A percentile compares a stretch with the other conserved stretches of the same genome.
Conservation (phyloP, 2,329 filamentous ascomycete species). For the Hymenoscyphus albidus region DNA sequence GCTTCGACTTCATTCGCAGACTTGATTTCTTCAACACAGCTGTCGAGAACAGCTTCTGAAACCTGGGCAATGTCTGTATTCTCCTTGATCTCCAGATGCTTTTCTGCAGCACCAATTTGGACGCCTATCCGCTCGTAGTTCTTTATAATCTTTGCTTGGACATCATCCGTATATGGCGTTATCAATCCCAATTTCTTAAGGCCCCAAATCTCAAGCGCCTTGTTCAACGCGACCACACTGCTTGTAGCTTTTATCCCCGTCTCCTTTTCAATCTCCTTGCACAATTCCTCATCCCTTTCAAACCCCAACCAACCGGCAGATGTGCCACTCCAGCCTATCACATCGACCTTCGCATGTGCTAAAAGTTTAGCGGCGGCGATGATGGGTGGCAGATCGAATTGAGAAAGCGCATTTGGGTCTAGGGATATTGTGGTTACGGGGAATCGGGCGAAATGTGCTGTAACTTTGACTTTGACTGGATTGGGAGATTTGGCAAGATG, state of each 20-base stretch:
- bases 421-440: conserved; percentile 40
- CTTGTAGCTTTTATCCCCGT: conserved; percentile 41
- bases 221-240: conserved; percentile 41
- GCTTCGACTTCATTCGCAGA: conserved; percentile 33
- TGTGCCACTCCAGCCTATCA: conserved; percentile 40
- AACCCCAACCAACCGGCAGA: conserved; percentile 41
- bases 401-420: conserved; percentile 32
- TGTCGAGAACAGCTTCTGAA: conserved; percentile 33
- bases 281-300: conserved; percentile 39
- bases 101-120: conserved; percentile 34
- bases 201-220: conserved; percentile 30
- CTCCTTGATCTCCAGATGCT: conserved; percentile 36
- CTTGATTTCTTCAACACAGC: conserved; percentile 20
- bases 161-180: conserved; percentile 41
- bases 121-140: conserved; percentile 37
- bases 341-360: conserved; percentile 38
- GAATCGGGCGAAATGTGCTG: conserved; percentile 43
- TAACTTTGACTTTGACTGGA: conserved; percentile 37
- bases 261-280: conserved; percentile 36
- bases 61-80: conserved; percentile 40
- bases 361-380: conserved; percentile 36
- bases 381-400: conserved; percentile 35
- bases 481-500: conserved; percentile 22
- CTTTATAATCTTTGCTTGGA: conserved; percentile 38
- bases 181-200: conserved; percentile 37